These are phyloP conservation scores for Magnaporthales sp. DNA, from an alignment of 2,329 filamentous ascomycete genomes.

Conservation along the genomic window DNA sequence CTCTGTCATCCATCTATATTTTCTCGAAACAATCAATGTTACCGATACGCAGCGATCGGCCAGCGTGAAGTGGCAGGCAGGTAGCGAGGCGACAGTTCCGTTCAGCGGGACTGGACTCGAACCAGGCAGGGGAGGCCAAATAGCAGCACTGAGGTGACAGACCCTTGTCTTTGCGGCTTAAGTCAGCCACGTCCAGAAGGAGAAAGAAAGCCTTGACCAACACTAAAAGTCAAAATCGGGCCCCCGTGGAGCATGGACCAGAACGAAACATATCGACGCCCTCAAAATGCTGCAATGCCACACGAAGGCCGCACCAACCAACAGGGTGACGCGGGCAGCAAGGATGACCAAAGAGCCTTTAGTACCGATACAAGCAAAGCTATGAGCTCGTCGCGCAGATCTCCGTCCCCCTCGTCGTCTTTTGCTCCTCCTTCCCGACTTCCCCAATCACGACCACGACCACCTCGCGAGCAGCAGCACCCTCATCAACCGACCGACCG, in stretches of 20 bases:
- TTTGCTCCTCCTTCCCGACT: conserved; percentile 12
- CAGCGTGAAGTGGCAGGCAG: neutral
- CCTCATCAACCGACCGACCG: neutral
- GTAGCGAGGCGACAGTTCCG: neutral
- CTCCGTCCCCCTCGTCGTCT: conserved; percentile 16
- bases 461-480: conserved; percentile 1
- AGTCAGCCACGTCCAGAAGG: conserved; percentile 1
- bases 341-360: conserved; percentile 13
- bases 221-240: conserved; percentile 2
- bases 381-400: conserved; percentile 20
- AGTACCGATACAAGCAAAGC: conserved; percentile 12
- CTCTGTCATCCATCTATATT: conserved; percentile 4
- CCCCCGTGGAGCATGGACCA: conserved; percentile 1
- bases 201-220: conserved; percentile 2
- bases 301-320: conserved; percentile 27
- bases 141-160: neutral
- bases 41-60: conserved; percentile 2
- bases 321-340: conserved; percentile 23
- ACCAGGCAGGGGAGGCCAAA: neutral
- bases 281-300: conserved; percentile 32
- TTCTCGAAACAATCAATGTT: conserved; percentile 11
- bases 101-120: neutral
- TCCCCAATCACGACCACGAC: neutral
- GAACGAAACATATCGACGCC: conserved; percentile 6
- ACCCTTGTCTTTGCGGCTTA: neutral